Base-by-base conservation (phyloP, 75 land plant genomes). In the Sequoia sempervirens region DNA sequence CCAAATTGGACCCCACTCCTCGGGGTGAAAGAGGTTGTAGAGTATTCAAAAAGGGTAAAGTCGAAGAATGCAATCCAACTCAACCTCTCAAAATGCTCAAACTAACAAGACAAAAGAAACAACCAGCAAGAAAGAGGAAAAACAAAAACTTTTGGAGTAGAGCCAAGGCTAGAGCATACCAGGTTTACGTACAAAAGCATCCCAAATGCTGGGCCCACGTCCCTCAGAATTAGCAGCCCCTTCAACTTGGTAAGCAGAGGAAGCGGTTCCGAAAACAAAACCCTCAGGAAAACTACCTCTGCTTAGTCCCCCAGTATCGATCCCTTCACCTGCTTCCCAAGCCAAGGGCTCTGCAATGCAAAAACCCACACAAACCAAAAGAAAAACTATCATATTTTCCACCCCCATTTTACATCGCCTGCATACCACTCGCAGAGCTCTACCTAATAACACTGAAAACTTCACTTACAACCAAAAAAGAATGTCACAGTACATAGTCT, bases 171-270 rank as follows among this genome's bases (percentile, higher is more conserved):
- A n/a, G n/a, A 36, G 14, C 83, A 38, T 80, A 94, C 98, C 98
- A 14, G 93, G 93, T 5, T 41, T 82, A 58, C 86, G 81, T 46
- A 88, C 81, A 83, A 93, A 91, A 40, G 82, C 84, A 84, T 96
- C 98, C 98, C 98, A 96, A 79, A 96, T 93, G 89, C 95, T 93
- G 7, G 96, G 95, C 3, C 98, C 96, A 52, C 98, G 85, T 28
- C 98, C 98, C 20, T 90, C 93, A 34, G 88, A 82, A 34, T 81
- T 34, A 56, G 93, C 90, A 91, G 96, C 96, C 68, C 98, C 98
- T 66, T 96, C 98, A 23, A 93, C 97, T 80, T 95, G 97, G 68
- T 94, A 94, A 28, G 96, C 93, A 7, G 97, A 91, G 0, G 96
- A 86, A 4, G 97, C 97, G 18, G 96, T 93, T 12, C 97, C 97